phyloP scores from a whole-genome alignment of 78 protist species.

The Chrysochromulina parva region DNA sequence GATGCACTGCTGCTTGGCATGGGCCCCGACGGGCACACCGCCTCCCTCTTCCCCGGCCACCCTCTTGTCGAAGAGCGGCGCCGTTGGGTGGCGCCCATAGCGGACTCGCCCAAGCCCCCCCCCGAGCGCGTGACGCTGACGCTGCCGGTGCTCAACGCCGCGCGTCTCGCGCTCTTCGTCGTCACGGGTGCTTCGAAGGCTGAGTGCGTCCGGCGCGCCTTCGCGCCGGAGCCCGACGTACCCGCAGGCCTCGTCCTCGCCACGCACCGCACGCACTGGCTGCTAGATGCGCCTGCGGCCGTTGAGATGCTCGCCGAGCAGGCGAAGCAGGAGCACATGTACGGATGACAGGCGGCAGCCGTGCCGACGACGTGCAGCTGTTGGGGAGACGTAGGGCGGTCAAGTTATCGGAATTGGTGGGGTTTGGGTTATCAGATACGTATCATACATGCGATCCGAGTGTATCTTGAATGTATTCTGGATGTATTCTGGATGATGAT shows the following conservation, averaged over 20 bases:
- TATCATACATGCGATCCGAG: too few relatives aligned
- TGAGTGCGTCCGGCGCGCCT: not conserved
- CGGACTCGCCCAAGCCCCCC: conserved; percentile 66
- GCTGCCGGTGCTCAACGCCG: conserved; percentile 2
- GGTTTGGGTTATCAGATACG: too few relatives aligned
- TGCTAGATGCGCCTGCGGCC: not conserved
- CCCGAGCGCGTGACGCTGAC: conserved; percentile 48
- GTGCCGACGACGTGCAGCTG: too few relatives aligned
- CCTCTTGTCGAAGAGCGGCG: conserved; percentile 3
- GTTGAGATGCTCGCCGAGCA: not conserved
- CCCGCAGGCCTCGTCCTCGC: not conserved
- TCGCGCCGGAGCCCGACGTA: not conserved
- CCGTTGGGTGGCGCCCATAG: not conserved
- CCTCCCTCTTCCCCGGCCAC: conserved; percentile 58
- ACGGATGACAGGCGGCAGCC: not conserved
- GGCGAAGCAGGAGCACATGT: not conserved
- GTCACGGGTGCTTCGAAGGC: not conserved
- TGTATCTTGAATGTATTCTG: too few relatives aligned
- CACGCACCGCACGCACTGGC: not conserved
- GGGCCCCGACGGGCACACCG: conserved; percentile 72
- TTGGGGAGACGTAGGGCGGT: too few relatives aligned
- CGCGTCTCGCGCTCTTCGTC: conserved; percentile 16
- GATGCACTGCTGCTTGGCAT: conserved; percentile 55
- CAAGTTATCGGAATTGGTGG: too few relatives aligned
- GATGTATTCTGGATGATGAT: too few relatives aligned